A percentile compares a stretch with the other conserved stretches of the same genome.
Evolutionary conservation across 2,329 filamentous ascomycete species (phyloP).

Genomic region (Epichloe coenophiala): DNA sequence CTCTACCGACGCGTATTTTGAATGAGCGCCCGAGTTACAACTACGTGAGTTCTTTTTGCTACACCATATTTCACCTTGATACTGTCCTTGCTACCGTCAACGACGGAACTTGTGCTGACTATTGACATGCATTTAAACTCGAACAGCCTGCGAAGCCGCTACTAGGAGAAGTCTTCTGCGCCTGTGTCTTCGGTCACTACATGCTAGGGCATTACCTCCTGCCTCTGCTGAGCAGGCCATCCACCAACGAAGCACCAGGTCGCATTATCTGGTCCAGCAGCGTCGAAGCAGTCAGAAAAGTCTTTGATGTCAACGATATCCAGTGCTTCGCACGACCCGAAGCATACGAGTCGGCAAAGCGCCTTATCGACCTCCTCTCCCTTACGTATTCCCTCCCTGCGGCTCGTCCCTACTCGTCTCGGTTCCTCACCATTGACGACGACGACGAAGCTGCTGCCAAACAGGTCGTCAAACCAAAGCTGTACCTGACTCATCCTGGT

Average conservation of each 20-base stretch:
- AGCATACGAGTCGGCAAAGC: constrained; percentile 80
- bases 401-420: constrained; percentile 39
- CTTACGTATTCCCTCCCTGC: constrained; percentile 58
- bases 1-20: constrained; percentile 32
- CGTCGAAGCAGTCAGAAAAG: constrained; percentile 47
- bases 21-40: constrained; percentile 23
- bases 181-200: constrained; percentile 94
- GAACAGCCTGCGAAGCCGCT: constrained; percentile 38
- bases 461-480: constrained; percentile 33
- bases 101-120: background rate
- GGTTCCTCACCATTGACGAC: constrained; percentile 36
- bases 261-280: constrained; percentile 82
- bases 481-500: constrained; percentile 77
- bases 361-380: constrained; percentile 71
- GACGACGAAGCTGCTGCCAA: constrained; percentile 6
- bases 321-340: constrained; percentile 51
- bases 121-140: background rate
- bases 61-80: no score
- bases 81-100: background rate
- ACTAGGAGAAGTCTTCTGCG: constrained; percentile 73
- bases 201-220: constrained; percentile 69
- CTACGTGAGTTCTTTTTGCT: constrained; percentile 16
- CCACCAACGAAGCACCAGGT: constrained; percentile 31
- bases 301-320: constrained; percentile 56
- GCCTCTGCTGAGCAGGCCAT: constrained; percentile 49